Evolutionary conservation across 106 monocot species (phyloP).

Genomic region (Alisma plantagoaquatica): DNA sequence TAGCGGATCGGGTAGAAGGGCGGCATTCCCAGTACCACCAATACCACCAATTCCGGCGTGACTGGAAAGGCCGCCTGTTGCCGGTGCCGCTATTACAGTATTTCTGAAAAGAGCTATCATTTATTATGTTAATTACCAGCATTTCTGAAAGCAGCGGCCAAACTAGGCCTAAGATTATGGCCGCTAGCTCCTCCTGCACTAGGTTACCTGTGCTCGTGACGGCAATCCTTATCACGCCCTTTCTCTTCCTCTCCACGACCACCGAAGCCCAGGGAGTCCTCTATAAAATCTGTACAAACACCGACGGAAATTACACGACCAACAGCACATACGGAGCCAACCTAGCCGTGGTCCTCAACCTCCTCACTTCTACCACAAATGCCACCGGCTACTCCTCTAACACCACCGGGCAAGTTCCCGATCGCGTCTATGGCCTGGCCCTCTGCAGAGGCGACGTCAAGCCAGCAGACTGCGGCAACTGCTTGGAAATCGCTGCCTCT

Average conservation of each 20-base stretch:
- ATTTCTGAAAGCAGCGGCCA: no score
- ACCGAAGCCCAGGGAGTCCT: background rate
- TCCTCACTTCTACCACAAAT: background rate
- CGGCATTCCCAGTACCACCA: no score
- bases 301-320: conserved; percentile 9
- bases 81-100: no score
- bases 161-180: background rate
- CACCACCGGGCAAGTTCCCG: background rate
- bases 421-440: background rate
- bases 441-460: conserved; percentile 3
- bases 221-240: background rate
- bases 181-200: background rate
- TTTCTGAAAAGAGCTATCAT: no score
- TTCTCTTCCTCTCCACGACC: background rate
- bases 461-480: background rate
- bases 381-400: background rate
- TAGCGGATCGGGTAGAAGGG: no score
- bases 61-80: no score
- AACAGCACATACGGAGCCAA: conserved; percentile 13
- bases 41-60: no score
- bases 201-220: background rate
- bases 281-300: background rate
- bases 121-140: no score
- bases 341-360: conserved; percentile 3
- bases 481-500: background rate